Conservation (phyloP, 441 rosid genomes). For the Euphorbia celastroides region DNA sequence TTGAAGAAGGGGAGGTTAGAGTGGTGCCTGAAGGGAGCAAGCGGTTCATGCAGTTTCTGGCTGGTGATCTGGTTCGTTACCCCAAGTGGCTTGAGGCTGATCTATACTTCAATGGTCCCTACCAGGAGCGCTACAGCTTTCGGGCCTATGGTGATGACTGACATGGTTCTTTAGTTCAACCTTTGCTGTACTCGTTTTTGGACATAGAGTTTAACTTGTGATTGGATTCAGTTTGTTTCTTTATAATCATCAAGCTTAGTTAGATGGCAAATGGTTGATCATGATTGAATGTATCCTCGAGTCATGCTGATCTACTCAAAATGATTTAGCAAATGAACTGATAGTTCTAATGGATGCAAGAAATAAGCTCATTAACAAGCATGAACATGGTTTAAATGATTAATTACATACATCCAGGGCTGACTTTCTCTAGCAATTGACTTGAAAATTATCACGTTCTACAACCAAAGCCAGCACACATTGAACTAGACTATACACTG, state of each 20-base stretch:
- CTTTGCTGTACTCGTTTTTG: background rate
- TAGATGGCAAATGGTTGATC: no score
- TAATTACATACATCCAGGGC: background rate
- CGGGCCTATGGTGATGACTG: slow-evolving; percentile 77
- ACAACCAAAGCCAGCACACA: no score
- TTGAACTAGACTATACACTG: no score
- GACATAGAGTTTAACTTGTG: background rate
- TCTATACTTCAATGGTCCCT: slow-evolving; percentile 80
- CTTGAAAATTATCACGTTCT: background rate
- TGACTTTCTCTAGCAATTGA: background rate
- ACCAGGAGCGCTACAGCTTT: slow-evolving; percentile 78
- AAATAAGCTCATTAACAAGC: background rate
- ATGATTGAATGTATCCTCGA: no score
- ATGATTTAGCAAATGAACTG: no score
- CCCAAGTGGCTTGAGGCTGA: slow-evolving; percentile 98
- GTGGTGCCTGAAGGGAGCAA: slow-evolving; percentile 88
- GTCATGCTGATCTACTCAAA: no score
- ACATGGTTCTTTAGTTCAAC: background rate
- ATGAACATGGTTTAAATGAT: background rate
- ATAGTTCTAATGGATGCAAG: no score
- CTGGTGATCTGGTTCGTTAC: slow-evolving; percentile 89
- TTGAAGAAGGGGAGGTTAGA: slow-evolving; percentile 95
- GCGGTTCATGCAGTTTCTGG: slow-evolving; percentile 67
- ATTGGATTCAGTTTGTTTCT: no score
- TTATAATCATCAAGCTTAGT: no score